Base-by-base conservation (phyloP, 176 grass and related monocot species). In the Ensete glaucum region DNA sequence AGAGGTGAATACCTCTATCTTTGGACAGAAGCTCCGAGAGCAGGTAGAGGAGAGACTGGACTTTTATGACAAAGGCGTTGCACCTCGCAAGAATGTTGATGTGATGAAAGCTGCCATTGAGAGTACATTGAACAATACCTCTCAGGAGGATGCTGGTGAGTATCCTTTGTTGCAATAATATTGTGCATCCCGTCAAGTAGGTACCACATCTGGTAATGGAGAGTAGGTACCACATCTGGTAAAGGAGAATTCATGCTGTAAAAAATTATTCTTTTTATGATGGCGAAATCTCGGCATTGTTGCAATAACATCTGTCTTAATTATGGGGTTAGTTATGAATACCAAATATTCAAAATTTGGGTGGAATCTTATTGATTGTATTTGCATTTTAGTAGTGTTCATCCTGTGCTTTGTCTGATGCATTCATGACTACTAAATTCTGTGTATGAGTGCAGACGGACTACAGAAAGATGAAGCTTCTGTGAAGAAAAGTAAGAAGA, bases 11-110 rank as follows among this genome's bases (percentile, higher is more conserved):
- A 94, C 88, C 49, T 64, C 88, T 25, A 55, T 91, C 10, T 99
- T 99, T 75, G 95, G 95, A 9, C 76, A 91, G 82, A 91, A 94
- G 73, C 68, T 99, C 59, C 87, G 91, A 2, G 95, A 91, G 75
- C 95, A 99, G 91, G 91, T 99, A 9, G 95, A 99, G 81, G 95
- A 99, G 71, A 85, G 95, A 78, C 70, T 99, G 62, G 95, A 91
- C 22, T 99, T 94, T 78, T 99, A 94, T 75, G 95, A 99, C 73
- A 94, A 94, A 75, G 95, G 91, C 64, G 71, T 99, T 6, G 95
- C 95, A 1, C 86, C 95, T 83, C 84, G 90, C 27, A 95, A 99
- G 75, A 93, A 98, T 78, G 77, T 98, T 84, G 94, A 93, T 82
- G 88, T 98, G 64, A 93, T 91, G 94, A 98, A 94, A 83, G 75